Percentiles rank a stretch among this genome's conserved stretches.
phyloP scores from a whole-genome alignment of 148 eudicot genomes.

The Chenopodium berlandieri region DNA sequence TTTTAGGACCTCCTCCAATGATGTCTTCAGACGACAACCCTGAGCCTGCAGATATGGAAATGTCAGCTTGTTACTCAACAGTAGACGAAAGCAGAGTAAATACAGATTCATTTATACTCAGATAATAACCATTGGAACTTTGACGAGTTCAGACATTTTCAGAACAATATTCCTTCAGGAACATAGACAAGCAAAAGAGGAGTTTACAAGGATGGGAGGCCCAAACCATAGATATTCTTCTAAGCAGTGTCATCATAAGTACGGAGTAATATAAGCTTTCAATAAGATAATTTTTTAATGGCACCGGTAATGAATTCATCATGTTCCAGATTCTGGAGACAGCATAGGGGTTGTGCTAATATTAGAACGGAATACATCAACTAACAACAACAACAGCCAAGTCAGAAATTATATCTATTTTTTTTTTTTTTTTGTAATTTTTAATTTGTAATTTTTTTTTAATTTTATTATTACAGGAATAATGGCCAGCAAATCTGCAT shows the following conservation, averaged over 20 bases:
- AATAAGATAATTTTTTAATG: neutral
- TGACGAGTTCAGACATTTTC: neutral
- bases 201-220: neutral
- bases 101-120: neutral
- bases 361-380: neutral
- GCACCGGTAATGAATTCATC: too few relatives aligned
- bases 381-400: slow-evolving; percentile 8
- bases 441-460: too few relatives aligned
- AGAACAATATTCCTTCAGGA: neutral
- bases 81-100: neutral
- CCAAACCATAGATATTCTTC: neutral
- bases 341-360: neutral
- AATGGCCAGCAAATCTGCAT: neutral
- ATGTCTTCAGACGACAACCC: slow-evolving; percentile 62
- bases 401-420: neutral
- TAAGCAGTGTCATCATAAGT: neutral
- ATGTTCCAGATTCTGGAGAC: neutral
- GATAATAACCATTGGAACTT: neutral
- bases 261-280: neutral
- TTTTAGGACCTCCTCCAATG: slow-evolving; percentile 65
- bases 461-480: too few relatives aligned
- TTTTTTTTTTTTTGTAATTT: too few relatives aligned
- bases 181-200: neutral
- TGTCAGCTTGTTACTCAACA: neutral
- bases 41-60: slow-evolving; percentile 50